Evolutionary conservation across 495 filamentous ascomycete species (phyloP).

Genomic region (Daldinia decipiens): DNA sequence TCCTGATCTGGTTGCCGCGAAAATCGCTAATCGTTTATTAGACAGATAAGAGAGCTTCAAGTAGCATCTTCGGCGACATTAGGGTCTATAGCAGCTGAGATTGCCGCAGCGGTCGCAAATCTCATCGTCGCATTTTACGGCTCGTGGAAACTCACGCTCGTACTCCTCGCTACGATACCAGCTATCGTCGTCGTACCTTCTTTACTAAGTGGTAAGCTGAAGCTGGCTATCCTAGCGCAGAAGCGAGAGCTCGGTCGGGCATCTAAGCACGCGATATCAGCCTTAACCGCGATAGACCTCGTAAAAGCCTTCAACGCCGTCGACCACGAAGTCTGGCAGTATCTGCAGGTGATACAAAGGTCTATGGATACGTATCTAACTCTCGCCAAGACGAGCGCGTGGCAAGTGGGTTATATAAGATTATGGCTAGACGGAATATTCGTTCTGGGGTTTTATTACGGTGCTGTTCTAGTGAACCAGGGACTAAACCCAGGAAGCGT

Average conservation of each 20-base stretch:
- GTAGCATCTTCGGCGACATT: slow-evolving; percentile 80
- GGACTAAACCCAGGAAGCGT: slow-evolving; percentile 72
- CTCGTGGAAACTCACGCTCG: slow-evolving; percentile 85
- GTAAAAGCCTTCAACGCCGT: slow-evolving; percentile 90
- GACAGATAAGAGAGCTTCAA: slow-evolving; percentile 85
- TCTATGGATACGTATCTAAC: slow-evolving; percentile 72
- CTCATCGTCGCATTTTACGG: slow-evolving; percentile 77
- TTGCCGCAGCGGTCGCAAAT: slow-evolving; percentile 68
- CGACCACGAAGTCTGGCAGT: slow-evolving; percentile 73
- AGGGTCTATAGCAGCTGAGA: slow-evolving; percentile 71
- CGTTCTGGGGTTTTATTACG: slow-evolving; percentile 93
- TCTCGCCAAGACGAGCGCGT: slow-evolving; percentile 73
- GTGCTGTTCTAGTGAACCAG: slow-evolving; percentile 69
- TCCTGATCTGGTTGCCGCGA: background rate
- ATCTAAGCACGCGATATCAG: slow-evolving; percentile 74
- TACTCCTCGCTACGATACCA: slow-evolving; percentile 81
- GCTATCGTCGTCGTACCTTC: slow-evolving; percentile 69
- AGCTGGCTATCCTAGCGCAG: slow-evolving; percentile 74
- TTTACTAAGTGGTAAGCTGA: slow-evolving; percentile 68
- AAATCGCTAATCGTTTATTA: slow-evolving; percentile 50
- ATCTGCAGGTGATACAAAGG: slow-evolving; percentile 63
- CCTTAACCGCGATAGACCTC: slow-evolving; percentile 79
- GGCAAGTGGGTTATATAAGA: slow-evolving; percentile 76
- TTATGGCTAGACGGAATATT: slow-evolving; percentile 84
- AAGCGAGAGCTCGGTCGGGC: slow-evolving; percentile 73